Percentiles rank a stretch among this genome's conserved stretches.
phyloP scores from a whole-genome alignment of 257 asterid species.

The Capsicum chinense region DNA sequence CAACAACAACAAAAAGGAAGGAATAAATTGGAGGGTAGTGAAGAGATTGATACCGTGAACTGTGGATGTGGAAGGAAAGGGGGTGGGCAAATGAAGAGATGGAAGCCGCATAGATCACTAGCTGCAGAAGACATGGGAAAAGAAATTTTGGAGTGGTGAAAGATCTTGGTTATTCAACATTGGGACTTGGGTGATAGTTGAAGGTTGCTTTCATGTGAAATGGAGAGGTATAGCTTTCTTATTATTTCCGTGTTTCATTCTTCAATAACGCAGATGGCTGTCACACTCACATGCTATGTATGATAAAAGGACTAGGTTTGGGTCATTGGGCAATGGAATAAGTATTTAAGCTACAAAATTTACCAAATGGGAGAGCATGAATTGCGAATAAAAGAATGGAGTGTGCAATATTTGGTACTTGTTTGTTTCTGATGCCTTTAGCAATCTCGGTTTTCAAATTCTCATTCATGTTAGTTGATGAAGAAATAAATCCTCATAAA shows the following conservation, averaged over 20 bases:
- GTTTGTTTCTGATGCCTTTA: slow-evolving; percentile 22
- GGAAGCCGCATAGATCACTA: not conserved
- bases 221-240: slow-evolving; percentile 14
- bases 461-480: slow-evolving; percentile 14
- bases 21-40: not conserved
- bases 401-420: slow-evolving; percentile 16
- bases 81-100: not conserved
- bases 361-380: slow-evolving; percentile 25
- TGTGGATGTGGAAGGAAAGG: not conserved
- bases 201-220: slow-evolving; percentile 20
- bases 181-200: slow-evolving; percentile 15
- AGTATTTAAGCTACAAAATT: not conserved
- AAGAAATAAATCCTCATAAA: not conserved
- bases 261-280: not conserved
- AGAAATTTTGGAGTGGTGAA: slow-evolving; percentile 19
- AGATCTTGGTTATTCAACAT: not conserved
- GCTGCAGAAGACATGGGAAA: not conserved
- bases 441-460: slow-evolving; percentile 20
- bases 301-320: slow-evolving; percentile 20
- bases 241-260: not conserved
- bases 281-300: slow-evolving; percentile 14
- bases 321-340: slow-evolving; percentile 11
- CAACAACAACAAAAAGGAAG: not conserved
- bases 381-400: slow-evolving; percentile 23
- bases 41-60: not conserved